Percentiles rank a stretch among this genome's conserved stretches.
Conservation (phyloP, 2,329 filamentous ascomycete species). For the Elsinoe fawcettii region DNA sequence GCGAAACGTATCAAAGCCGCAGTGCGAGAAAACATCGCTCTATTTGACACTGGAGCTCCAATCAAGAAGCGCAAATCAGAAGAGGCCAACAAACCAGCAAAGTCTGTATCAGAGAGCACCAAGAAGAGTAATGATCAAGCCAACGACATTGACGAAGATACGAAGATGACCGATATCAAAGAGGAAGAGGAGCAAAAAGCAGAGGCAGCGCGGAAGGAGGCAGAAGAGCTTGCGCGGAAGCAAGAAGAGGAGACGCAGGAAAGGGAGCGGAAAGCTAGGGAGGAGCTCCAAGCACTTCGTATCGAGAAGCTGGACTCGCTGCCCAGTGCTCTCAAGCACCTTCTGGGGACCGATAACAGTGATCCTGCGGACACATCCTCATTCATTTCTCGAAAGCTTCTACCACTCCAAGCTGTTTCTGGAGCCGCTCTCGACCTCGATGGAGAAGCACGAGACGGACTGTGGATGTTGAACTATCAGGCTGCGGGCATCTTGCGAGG, state of each 20-base stretch:
- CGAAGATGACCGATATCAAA: slow-evolving; percentile 15
- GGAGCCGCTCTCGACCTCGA: slow-evolving; percentile 15
- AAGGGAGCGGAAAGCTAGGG: slow-evolving; percentile 21
- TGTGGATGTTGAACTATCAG: slow-evolving; percentile 20
- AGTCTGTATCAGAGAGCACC: neutral
- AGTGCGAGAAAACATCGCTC: slow-evolving; percentile 14
- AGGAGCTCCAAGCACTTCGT: slow-evolving; percentile 21
- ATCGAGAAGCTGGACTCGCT: slow-evolving; percentile 16
- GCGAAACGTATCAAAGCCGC: slow-evolving; percentile 21
- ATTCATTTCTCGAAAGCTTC: slow-evolving; percentile 17
- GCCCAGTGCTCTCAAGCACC: slow-evolving; percentile 17
- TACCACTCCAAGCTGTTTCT: slow-evolving; percentile 19
- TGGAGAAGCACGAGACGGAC: slow-evolving; percentile 7
- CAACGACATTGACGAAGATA: slow-evolving; percentile 18
- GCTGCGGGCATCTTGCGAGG: slow-evolving; percentile 18
- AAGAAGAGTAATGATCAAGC: slow-evolving; percentile 15
- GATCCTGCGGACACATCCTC: neutral
- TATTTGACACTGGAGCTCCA: slow-evolving; percentile 17
- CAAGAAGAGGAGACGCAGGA: slow-evolving; percentile 19
- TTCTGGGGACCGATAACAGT: neutral
- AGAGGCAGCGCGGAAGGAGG: slow-evolving; percentile 24
- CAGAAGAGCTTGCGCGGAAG: slow-evolving; percentile 20
- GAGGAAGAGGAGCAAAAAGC: slow-evolving; percentile 21
- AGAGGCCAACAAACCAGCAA: slow-evolving; percentile 11
- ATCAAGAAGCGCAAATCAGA: slow-evolving; percentile 21